A percentile compares a stretch with the other conserved stretches of the same genome.
These are phyloP conservation scores for Ambrosia trifida DNA, from an alignment of 129 eudicot species.

Conservation along the genomic window DNA sequence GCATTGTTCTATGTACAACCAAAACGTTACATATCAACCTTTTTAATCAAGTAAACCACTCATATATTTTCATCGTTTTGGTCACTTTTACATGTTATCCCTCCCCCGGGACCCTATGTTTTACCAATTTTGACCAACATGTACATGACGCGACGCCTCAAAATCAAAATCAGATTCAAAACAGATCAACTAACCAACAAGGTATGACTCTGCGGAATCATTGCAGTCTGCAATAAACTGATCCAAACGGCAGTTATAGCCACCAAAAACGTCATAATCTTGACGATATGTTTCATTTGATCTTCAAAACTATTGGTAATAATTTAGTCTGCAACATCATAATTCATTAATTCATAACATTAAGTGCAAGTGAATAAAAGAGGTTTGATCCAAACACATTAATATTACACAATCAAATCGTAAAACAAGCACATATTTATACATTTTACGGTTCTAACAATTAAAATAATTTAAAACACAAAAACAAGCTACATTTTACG, in stretches of 20 bases:
- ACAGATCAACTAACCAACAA: constrained; percentile 75
- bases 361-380: background rate
- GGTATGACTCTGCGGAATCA: constrained; percentile 64
- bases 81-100: too few relatives aligned
- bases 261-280: constrained; percentile 70
- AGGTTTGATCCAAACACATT: background rate
- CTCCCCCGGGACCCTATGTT: too few relatives aligned
- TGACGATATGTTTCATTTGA: constrained; percentile 83
- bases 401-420: background rate
- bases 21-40: too few relatives aligned
- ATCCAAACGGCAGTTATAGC: constrained; percentile 73
- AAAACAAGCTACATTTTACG: background rate
- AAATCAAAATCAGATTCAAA: too few relatives aligned
- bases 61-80: too few relatives aligned
- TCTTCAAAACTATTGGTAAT: background rate
- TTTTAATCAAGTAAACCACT: too few relatives aligned
- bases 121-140: too few relatives aligned
- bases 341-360: background rate
- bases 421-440: background rate
- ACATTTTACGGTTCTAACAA: constrained; percentile 11
- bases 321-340: constrained; percentile 26
- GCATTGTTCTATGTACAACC: too few relatives aligned
- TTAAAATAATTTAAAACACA: background rate
- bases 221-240: constrained; percentile 62
- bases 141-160: too few relatives aligned